These are phyloP conservation scores for Lasiosphaeria miniovina DNA, from an alignment of 495 filamentous ascomycete species.

Conservation along the genomic window DNA sequence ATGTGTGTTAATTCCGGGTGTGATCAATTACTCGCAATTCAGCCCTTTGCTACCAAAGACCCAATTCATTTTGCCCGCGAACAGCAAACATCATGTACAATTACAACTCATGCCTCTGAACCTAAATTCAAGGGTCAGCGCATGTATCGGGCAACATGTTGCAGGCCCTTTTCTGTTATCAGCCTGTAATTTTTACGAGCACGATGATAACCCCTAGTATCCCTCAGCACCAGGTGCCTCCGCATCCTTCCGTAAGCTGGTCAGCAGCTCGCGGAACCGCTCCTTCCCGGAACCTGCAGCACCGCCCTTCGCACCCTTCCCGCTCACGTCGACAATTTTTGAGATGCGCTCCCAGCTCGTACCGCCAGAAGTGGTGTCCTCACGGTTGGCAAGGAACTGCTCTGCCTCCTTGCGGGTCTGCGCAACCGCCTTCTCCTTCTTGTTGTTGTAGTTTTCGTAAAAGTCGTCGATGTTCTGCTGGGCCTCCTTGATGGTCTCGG, in stretches of 20 bases:
- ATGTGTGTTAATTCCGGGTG: no score
- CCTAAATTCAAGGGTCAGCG: neutral
- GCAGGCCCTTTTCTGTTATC: conserved; percentile 3
- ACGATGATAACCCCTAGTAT: conserved; percentile 23
- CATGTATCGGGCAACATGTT: conserved; percentile 5
- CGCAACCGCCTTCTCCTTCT: conserved; percentile 84
- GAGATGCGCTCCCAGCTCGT: conserved; percentile 98
- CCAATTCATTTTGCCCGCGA: neutral
- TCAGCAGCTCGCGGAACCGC: conserved; percentile 86
- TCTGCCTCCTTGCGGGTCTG: conserved; percentile 90
- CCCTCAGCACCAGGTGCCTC: conserved; percentile 84
- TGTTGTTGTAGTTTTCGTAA: conserved; percentile 98
- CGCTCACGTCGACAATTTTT: conserved; percentile 92
- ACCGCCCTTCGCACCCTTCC: conserved; percentile 83
- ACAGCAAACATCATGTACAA: conserved; percentile 6
- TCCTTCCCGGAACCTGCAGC: conserved; percentile 87
- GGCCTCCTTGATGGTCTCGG: conserved; percentile 77
- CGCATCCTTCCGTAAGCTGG: conserved; percentile 87
- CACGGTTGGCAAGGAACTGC: conserved; percentile 80
- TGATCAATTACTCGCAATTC: no score
- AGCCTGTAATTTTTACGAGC: conserved; percentile 3
- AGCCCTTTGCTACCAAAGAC: no score
- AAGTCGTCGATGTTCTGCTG: conserved; percentile 94
- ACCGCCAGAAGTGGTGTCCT: conserved; percentile 88
- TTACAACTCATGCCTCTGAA: conserved; percentile 8